Percentiles rank a stretch among this genome's conserved stretches.
phyloP scores from a whole-genome alignment of 345 rosid species.

The Citrus mangshanensis region DNA sequence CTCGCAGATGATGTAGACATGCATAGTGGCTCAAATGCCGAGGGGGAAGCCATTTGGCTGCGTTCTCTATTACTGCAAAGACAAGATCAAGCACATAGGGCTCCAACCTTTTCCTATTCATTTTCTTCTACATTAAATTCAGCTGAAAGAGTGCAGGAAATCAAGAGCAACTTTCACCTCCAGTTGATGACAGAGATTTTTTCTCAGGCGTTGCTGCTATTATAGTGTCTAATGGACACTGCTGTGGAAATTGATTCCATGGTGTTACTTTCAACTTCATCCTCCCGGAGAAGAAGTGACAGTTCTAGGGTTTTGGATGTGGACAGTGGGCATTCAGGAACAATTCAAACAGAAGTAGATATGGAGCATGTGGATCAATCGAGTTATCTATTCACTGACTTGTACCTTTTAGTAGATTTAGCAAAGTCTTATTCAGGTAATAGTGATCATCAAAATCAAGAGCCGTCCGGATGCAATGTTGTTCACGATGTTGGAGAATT shows the following conservation, averaged over 20 bases:
- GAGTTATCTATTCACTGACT: slow-evolving; percentile 45
- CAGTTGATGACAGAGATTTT: slow-evolving; percentile 81
- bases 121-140: slow-evolving; percentile 51
- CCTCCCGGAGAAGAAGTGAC: slow-evolving; percentile 73
- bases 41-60: slow-evolving; percentile 42
- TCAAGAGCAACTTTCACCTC: slow-evolving; percentile 60
- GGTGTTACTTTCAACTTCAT: slow-evolving; percentile 76
- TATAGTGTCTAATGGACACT: slow-evolving; percentile 72
- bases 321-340: slow-evolving; percentile 58
- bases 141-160: slow-evolving; percentile 54
- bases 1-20: slow-evolving; percentile 50
- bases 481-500: slow-evolving; percentile 9
- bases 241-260: slow-evolving; percentile 81
- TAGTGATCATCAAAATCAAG: background rate
- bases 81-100: slow-evolving; percentile 53
- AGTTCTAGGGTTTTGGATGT: slow-evolving; percentile 69
- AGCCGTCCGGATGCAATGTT: background rate
- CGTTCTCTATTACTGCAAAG: slow-evolving; percentile 54
- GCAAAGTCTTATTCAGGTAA: slow-evolving; percentile 34
- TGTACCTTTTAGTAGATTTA: slow-evolving; percentile 43
- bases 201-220: slow-evolving; percentile 81
- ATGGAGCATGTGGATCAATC: slow-evolving; percentile 12
- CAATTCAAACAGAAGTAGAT: background rate
- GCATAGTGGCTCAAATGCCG: slow-evolving; percentile 45
- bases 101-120: slow-evolving; percentile 41